Percentiles rank a stretch among this genome's conserved stretches.
phyloP scores from a whole-genome alignment of 257 asterid species.

The Nicotiana noctiflora region DNA sequence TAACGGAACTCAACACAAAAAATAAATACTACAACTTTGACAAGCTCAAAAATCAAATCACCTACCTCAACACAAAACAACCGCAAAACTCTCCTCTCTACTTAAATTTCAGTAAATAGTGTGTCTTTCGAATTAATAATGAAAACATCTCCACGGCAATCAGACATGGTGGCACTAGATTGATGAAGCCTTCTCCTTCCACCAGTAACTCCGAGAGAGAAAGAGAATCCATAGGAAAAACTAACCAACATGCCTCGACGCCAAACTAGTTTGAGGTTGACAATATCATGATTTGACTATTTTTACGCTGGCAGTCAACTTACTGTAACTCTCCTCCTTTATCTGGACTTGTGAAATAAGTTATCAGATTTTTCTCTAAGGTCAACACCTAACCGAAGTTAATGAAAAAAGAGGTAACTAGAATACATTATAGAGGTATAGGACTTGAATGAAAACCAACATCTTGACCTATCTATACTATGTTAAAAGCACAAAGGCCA shows the following conservation, averaged over 20 bases:
- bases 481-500: no score
- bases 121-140: background rate
- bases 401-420: background rate
- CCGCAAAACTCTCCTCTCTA: background rate
- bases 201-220: background rate
- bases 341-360: background rate
- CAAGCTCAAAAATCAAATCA: background rate
- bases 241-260: background rate
- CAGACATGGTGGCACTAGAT: background rate
- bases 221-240: background rate
- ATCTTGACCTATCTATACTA: background rate
- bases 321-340: background rate
- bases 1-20: background rate
- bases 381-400: background rate
- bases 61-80: conserved; percentile 3
- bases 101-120: background rate
- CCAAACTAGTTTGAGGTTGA: background rate
- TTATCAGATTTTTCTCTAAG: background rate
- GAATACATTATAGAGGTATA: background rate
- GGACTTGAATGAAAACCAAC: background rate
- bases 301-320: background rate
- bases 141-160: background rate
- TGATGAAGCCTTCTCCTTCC: background rate
- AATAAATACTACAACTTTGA: background rate
- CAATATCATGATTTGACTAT: background rate